These are phyloP conservation scores for Mortierella sp. DNA, from an alignment of 371 early-diverging fungal genomes.

Conservation along the genomic window DNA sequence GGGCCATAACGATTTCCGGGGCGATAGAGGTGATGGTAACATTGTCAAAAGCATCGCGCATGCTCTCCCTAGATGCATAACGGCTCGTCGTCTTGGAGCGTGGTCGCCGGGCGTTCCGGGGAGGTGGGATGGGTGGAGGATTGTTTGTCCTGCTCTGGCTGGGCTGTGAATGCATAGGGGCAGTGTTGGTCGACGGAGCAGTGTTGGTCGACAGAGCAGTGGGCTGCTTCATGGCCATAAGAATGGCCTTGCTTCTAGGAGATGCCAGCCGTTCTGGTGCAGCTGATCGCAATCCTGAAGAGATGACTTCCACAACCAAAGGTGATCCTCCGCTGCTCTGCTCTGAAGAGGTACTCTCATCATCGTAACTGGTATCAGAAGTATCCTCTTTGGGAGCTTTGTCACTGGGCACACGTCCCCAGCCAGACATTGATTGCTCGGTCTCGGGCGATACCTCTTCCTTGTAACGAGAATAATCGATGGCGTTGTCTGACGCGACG, in stretches of 20 bases:
- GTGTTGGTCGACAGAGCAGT: neutral
- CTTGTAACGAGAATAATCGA: conserved; percentile 30
- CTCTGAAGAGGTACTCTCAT: conserved; percentile 4
- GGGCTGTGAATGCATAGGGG: conserved; percentile 4
- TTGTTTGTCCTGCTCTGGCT: conserved; percentile 12
- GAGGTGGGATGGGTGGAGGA: conserved; percentile 48
- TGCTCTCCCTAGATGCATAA: conserved; percentile 26
- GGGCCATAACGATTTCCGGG: neutral
- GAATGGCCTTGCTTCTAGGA: neutral
- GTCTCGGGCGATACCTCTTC: conserved; percentile 16
- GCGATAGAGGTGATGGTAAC: neutral
- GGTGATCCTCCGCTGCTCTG: conserved; percentile 21
- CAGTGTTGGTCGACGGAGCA: neutral
- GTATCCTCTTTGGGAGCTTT: neutral
- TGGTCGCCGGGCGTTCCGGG: conserved; percentile 51
- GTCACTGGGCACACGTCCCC: neutral
- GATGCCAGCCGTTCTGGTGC: neutral
- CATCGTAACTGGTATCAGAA: conserved; percentile 9
- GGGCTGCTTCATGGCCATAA: neutral
- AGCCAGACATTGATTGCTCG: conserved; percentile 1
- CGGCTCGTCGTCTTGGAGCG: conserved; percentile 45
- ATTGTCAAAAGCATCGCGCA: neutral
- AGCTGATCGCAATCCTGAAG: conserved; percentile 33
- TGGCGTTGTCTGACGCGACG: neutral
- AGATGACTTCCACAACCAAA: conserved; percentile 36